phyloP scores from a whole-genome alignment of 106 monocot species.

The Dendrobium officinale region DNA sequence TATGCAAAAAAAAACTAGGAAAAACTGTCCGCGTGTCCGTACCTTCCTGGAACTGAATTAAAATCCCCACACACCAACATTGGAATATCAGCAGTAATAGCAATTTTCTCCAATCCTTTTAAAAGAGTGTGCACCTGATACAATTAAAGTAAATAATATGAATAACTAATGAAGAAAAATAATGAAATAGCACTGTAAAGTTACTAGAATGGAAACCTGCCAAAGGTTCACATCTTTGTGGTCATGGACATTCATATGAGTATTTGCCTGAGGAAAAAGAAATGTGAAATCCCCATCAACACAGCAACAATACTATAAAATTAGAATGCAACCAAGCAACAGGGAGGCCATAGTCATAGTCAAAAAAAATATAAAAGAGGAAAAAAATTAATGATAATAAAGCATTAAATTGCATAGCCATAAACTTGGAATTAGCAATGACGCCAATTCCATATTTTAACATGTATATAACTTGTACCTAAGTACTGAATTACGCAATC shows the following conservation, averaged over 20 bases:
- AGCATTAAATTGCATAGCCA: not conserved
- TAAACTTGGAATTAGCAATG: not conserved
- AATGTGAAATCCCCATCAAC: not conserved
- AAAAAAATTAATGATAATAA: no score
- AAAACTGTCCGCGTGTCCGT: not conserved
- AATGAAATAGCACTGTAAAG: not conserved
- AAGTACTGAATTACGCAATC: not conserved
- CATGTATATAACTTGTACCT: not conserved
- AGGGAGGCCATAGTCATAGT: no score
- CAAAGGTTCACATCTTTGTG: constrained; percentile 79
- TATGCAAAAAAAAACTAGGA: not conserved
- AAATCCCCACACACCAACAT: constrained; percentile 99
- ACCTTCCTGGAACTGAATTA: constrained; percentile 84
- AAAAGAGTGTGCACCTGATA: constrained; percentile 86
- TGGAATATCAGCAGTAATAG: constrained; percentile 82
- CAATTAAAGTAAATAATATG: not conserved
- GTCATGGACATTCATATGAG: constrained; percentile 50
- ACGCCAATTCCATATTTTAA: not conserved
- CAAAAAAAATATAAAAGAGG: no score
- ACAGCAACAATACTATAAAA: not conserved
- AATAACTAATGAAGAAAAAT: not conserved
- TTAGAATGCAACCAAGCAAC: no score
- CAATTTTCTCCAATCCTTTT: constrained; percentile 96
- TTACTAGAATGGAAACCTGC: constrained; percentile 48
- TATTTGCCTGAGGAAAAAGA: constrained; percentile 40